Percentiles rank a stretch among this genome's conserved stretches.
phyloP scores from a whole-genome alignment of 176 grass and related monocot genomes.

The Eleusine coracana region DNA sequence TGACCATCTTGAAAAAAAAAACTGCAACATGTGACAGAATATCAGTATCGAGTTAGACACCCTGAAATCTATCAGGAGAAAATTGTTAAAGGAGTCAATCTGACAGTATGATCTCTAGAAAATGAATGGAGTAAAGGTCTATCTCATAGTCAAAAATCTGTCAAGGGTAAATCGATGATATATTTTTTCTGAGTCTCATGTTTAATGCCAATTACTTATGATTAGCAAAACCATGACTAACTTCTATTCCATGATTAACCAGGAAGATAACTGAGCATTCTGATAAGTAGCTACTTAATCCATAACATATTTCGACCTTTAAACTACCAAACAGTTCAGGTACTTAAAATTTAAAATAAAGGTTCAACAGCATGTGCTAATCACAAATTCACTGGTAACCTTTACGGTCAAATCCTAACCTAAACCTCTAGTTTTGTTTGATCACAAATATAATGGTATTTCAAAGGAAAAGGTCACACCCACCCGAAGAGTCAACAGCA shows the following conservation, averaged over 20 bases:
- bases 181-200: neutral
- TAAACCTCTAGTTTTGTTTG: conserved; percentile 27
- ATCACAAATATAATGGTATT: conserved; percentile 15
- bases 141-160: neutral
- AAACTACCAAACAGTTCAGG: neutral
- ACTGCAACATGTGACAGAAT: conserved; percentile 24
- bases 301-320: neutral
- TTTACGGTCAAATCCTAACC: neutral
- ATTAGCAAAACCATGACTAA: too few species aligned
- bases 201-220: too few species aligned
- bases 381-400: conserved; percentile 5
- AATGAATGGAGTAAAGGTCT: neutral
- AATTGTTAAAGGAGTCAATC: neutral
- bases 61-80: neutral
- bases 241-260: neutral
- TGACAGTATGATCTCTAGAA: neutral
- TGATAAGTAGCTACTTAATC: neutral
- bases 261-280: neutral
- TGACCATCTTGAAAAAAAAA: conserved; percentile 55
- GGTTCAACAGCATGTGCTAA: neutral
- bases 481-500: neutral
- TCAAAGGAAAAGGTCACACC: neutral
- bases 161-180: neutral
- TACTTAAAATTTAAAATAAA: conserved; percentile 15
- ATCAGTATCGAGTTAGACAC: neutral